Evolutionary conservation across 129 eudicot species (phyloP).

Genomic region (Escallonia herrerae): DNA sequence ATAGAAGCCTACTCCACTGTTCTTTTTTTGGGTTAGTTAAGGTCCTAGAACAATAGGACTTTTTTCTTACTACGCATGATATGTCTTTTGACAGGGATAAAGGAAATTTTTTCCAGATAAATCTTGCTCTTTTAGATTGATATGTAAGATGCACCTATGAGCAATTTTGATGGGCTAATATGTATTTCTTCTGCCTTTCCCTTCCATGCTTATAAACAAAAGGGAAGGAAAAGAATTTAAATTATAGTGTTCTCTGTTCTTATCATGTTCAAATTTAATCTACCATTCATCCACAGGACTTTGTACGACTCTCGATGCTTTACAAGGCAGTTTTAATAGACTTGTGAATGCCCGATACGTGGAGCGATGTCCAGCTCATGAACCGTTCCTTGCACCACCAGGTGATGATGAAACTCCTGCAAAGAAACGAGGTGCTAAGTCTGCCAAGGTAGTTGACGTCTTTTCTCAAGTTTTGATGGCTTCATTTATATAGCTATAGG

Average conservation of each 20-base stretch:
- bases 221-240: neutral
- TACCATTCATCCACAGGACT: slow-evolving; percentile 23
- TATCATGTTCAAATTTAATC: slow-evolving; percentile 4
- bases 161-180: neutral
- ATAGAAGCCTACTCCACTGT: too few species aligned
- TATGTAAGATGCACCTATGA: neutral
- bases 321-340: slow-evolving; percentile 48
- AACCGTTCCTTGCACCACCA: slow-evolving; percentile 65
- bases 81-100: too few species aligned
- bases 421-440: slow-evolving; percentile 46
- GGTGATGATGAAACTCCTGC: slow-evolving; percentile 53
- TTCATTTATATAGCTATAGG: too few species aligned
- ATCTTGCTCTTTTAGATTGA: neutral
- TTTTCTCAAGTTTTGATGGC: neutral
- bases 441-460: slow-evolving; percentile 42
- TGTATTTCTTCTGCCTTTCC: neutral
- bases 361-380: slow-evolving; percentile 92
- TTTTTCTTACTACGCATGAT: too few species aligned
- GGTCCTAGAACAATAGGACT: too few species aligned
- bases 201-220: neutral
- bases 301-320: slow-evolving; percentile 26
- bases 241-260: too few species aligned
- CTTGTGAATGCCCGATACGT: slow-evolving; percentile 58
- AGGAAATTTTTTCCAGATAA: too few species aligned
- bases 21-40: too few species aligned